phyloP scores from a whole-genome alignment of 1,284 basidiomycete species.

The Leccinum angustisporum region DNA sequence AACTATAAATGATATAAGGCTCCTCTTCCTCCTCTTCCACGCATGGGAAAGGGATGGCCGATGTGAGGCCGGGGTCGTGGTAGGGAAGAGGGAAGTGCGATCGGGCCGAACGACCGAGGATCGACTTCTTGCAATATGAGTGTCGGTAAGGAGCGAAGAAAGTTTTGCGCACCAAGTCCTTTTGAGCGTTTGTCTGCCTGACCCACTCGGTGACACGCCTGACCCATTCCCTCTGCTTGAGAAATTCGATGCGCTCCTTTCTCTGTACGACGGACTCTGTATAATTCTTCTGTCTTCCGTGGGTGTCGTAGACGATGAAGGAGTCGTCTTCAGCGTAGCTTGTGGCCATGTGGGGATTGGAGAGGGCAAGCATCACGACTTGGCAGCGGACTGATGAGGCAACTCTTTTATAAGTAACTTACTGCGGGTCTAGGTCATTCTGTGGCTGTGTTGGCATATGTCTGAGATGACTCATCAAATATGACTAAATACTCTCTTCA shows the following conservation, averaged over 20 bases:
- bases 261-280: constrained; percentile 29
- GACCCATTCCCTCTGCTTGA: constrained; percentile 36
- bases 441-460: constrained; percentile 31
- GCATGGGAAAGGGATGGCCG: constrained; percentile 30
- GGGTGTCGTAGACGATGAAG: constrained; percentile 21
- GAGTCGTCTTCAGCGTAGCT: not conserved
- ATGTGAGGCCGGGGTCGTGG: constrained; percentile 18
- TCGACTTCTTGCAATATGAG: constrained; percentile 13
- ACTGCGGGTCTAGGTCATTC: constrained; percentile 24
- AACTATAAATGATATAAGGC: constrained; percentile 36
- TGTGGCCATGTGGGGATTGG: constrained; percentile 11
- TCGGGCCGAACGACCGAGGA: constrained; percentile 19
- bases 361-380: constrained; percentile 21
- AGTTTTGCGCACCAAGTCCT: constrained; percentile 17
- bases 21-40: constrained; percentile 34
- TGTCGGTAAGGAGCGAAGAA: not conserved
- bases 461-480: constrained; percentile 26
- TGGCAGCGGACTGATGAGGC: constrained; percentile 3
- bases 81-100: constrained; percentile 14
- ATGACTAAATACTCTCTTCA: constrained; percentile 35
- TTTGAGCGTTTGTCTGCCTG: constrained; percentile 32
- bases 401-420: constrained; percentile 7
- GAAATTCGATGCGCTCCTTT: constrained; percentile 36
- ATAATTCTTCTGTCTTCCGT: constrained; percentile 30
- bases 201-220: constrained; percentile 39